Percentiles rank a stretch among this genome's conserved stretches.
These are phyloP conservation scores for Candida maltosa DNA, from an alignment of 805 yeast species.

Conservation along the genomic window DNA sequence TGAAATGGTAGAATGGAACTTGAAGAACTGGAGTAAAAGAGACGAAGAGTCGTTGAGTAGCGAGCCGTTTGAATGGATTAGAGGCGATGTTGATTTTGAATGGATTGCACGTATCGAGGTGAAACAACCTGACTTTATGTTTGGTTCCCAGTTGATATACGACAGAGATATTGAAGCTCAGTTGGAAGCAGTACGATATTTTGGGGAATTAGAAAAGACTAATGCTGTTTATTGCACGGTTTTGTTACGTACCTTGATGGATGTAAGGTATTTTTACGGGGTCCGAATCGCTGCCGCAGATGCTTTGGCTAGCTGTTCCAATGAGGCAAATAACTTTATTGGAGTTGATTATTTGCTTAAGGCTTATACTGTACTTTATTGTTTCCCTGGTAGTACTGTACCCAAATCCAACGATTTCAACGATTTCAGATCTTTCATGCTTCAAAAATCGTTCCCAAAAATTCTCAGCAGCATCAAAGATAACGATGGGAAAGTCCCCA, in stretches of 20 bases:
- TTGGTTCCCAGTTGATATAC: constrained; percentile 85
- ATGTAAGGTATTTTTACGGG: constrained; percentile 82
- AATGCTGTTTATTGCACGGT: constrained; percentile 68
- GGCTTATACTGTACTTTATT: constrained; percentile 66
- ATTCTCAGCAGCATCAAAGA: constrained; percentile 62
- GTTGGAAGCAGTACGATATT: constrained; percentile 72
- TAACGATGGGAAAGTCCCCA: constrained; percentile 57
- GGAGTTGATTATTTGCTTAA: constrained; percentile 72
- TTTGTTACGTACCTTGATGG: constrained; percentile 77
- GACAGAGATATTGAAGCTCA: constrained; percentile 98
- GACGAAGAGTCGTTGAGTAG: constrained; percentile 66
- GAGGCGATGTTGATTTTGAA: constrained; percentile 97
- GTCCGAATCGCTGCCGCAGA: constrained; percentile 82
- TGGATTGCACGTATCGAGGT: constrained; percentile 86
- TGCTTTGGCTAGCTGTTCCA: constrained; percentile 70
- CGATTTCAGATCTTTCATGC: constrained; percentile 62
- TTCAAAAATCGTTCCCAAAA: constrained; percentile 65
- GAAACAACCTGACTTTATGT: constrained; percentile 94
- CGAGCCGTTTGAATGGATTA: constrained; percentile 96
- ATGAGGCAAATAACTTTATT: constrained; percentile 55
- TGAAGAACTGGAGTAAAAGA: constrained; percentile 65
- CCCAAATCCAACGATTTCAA: constrained; percentile 83
- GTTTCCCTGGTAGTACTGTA: constrained; percentile 58
- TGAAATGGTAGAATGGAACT: constrained; percentile 69
- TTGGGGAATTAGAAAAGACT: constrained; percentile 59